Evolutionary conservation across 805 yeast genomes (phyloP), one percentile per base, ranked within the genome.

Genomic region (Candida boidinii): DNA sequence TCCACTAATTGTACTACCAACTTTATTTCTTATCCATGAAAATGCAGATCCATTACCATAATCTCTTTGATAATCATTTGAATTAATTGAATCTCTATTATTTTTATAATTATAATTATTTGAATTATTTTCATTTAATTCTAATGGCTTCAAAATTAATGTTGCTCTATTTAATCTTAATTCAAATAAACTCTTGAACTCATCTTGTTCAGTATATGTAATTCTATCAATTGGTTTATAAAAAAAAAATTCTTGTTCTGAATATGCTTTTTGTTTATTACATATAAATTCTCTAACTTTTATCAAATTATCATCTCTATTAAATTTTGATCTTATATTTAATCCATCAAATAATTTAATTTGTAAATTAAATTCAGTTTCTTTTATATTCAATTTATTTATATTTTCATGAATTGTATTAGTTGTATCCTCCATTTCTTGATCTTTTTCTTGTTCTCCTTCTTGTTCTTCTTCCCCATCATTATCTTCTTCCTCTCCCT

Each of bases 151-250:
- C 41, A 87, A 59, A 17, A 84, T 76, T 30, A 87, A 54, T 0
- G 81, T 84, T 9, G 94, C 78, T 36, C 94, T 64, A 12, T 72
- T 66, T 32, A 87, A 58, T 16, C 73, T 76, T 34, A 87, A 59
- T 4, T 62, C 68, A 17, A 50, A 51, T 24, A 87, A 58, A 3
- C 75, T 56, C 37, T 57, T 44, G 28, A 45, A 56, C 35, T 66
- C 64, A 44, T 86, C 90, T 31, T 79, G 81, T 0, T 73, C 69
- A 2, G 76, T 58, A 39, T 79, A 86, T 0, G 79, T 70, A 5
- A 73, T 65, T 36, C 82, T 68, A 15, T 85, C 88, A 29, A 73
- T 62, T 4, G 66, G 64, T 32, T 68, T 67, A 35, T 56, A 64
- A 34, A 77, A 75, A 36, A 65, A 63, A 30, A 71, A 70, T 2